A percentile compares a stretch with the other conserved stretches of the same genome.
Evolutionary conservation across 2,329 filamentous ascomycete species (phyloP).

Genomic region (Chalara sp.): DNA sequence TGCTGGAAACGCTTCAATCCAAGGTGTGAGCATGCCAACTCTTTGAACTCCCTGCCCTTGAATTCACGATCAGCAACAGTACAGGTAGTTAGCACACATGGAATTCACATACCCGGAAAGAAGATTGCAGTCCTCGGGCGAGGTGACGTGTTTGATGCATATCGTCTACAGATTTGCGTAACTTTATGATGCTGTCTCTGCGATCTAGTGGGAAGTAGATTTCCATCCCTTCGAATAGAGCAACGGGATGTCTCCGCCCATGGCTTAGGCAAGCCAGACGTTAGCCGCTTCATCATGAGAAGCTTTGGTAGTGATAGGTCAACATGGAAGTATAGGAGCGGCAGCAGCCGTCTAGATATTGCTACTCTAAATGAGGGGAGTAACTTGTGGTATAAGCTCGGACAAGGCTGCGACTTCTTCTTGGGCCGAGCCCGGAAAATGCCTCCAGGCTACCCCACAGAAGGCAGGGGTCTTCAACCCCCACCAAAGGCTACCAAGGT

Average conservation of each 20-base stretch:
- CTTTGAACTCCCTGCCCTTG: constrained; percentile 83
- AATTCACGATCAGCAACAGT: too few relatives aligned
- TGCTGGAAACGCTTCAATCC: constrained; percentile 77
- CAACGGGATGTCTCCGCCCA: constrained; percentile 3
- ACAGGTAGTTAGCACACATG: neutral
- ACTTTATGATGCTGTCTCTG: neutral
- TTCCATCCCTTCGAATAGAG: neutral
- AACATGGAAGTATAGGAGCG: too few relatives aligned
- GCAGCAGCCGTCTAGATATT: too few relatives aligned
- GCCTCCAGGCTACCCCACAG: too few relatives aligned
- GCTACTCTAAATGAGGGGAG: too few relatives aligned
- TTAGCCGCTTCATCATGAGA: constrained; percentile 20
- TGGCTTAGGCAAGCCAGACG: constrained; percentile 15
- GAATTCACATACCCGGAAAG: constrained; percentile 28
- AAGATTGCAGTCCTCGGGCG: constrained; percentile 30
- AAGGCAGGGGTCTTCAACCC: too few relatives aligned
- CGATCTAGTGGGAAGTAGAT: neutral
- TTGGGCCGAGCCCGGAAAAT: too few relatives aligned
- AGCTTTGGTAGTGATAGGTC: neutral
- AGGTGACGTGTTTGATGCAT: constrained; percentile 17
- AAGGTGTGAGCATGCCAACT: constrained; percentile 79
- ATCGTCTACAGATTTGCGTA: constrained; percentile 10
- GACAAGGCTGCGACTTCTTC: too few relatives aligned
- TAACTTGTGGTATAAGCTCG: too few relatives aligned
- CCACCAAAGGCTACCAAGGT: too few relatives aligned